Evolutionary conservation across 352 stramenopile species (phyloP), one percentile per base, ranked within the genome.

Genomic region (Thraustochytrium striatum): DNA sequence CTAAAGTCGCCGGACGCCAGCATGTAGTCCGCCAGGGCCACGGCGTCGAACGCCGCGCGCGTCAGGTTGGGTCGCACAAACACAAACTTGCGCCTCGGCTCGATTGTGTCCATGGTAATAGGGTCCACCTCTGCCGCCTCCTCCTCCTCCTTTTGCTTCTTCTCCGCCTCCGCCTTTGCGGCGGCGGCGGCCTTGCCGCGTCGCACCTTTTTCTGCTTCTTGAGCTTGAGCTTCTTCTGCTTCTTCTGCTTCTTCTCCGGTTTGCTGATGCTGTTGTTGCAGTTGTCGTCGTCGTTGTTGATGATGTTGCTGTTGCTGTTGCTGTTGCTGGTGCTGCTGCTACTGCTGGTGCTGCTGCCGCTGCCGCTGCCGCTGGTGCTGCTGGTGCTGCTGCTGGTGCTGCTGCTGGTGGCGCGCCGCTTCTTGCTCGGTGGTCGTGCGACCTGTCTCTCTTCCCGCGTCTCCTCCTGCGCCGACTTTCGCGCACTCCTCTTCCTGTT

Each of bases 241-340:
- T 1, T 73, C 62, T 73, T 73, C 62, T 73, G 16, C n/a, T 32
- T 73, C 62, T 62, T 73, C 41, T 69, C 5, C 62, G 8, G 9
- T 32, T 43, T 50, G 58, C 25, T 43, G 19, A 30, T 43, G 11
- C 16, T 43, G 8, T 69, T 19, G 7, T 1, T n/a, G n/a, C n/a
- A n/a, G n/a, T n/a, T n/a, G n/a, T n/a, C n/a, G n/a, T n/a, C n/a
- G n/a, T n/a, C n/a, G n/a, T n/a, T n/a, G n/a, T 62, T 73, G 21
- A 73, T 19, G 33, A 11, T 33, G n/a, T 43, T 50, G 58, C 25
- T 43, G 19, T 50, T 43, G 11, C 16, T 43, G 8, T 69, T 19
- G 7, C 0, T n/a, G n/a, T n/a, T n/a, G n/a, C n/a, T n/a, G n/a
- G n/a, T n/a, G n/a, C n/a, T n/a, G n/a, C n/a, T n/a, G n/a, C n/a